A percentile compares a stretch with the other conserved stretches of the same genome.
Evolutionary conservation across 139 green algal genomes (phyloP).

Genomic region (Picochlorum costavermella): DNA sequence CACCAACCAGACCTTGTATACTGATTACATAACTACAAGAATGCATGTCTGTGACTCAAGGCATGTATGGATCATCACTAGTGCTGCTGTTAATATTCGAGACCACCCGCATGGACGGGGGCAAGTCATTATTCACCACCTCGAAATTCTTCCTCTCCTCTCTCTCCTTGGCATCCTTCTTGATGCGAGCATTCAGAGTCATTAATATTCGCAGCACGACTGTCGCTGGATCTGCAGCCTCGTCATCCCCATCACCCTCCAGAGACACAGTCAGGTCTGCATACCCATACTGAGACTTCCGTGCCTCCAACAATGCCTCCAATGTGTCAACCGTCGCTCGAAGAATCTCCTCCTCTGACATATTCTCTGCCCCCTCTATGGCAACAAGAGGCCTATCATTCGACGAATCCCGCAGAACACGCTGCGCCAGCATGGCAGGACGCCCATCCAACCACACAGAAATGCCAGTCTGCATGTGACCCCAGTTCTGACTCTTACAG

Average conservation of each 20-base stretch:
- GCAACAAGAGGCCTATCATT: constrained; percentile 60
- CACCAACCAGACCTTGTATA: too few species aligned
- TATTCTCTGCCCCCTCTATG: background rate
- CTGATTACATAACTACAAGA: too few species aligned
- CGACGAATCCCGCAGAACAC: constrained; percentile 58
- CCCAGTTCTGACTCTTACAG: constrained; percentile 69
- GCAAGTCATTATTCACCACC: constrained; percentile 25
- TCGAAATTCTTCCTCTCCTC: constrained; percentile 30
- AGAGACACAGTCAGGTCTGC: constrained; percentile 59
- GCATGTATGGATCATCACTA: constrained; percentile 8
- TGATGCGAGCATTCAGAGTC: constrained; percentile 26
- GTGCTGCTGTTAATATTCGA: constrained; percentile 12
- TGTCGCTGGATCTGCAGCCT: constrained; percentile 22
- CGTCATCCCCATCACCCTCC: constrained; percentile 24
- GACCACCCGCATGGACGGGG: constrained; percentile 27
- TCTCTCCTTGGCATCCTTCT: constrained; percentile 17
- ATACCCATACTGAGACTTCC: constrained; percentile 51
- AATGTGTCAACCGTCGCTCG: constrained; percentile 28
- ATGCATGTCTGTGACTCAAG: background rate
- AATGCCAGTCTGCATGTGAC: constrained; percentile 74
- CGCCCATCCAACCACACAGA: constrained; percentile 73
- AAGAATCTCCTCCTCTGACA: constrained; percentile 19
- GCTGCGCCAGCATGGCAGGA: constrained; percentile 49
- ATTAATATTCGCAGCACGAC: constrained; percentile 30
- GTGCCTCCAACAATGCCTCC: constrained; percentile 42